phyloP scores from a whole-genome alignment of 768 basidiomycete genomes.

The Phanerodontia chrysosporium region DNA sequence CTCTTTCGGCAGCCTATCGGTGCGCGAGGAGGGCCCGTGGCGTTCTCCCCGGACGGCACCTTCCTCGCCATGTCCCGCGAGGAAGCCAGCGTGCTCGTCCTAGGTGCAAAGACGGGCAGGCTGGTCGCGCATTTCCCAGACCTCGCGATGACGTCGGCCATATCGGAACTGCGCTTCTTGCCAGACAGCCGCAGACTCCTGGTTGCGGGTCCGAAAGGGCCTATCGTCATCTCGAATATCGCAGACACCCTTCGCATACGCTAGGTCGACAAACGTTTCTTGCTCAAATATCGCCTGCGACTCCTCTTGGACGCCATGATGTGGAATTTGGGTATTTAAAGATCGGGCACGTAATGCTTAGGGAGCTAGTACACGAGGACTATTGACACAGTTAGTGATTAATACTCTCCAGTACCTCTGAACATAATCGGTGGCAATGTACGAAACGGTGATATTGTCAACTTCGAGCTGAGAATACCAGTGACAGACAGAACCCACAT shows the following conservation, averaged over 20 bases:
- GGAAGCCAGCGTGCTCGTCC: not conserved
- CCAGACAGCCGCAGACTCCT: constrained; percentile 12
- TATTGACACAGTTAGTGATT: too few relatives aligned
- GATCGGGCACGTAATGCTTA: too few relatives aligned
- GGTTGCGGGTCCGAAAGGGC: not conserved
- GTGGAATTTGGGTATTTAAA: too few relatives aligned
- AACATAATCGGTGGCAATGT: too few relatives aligned
- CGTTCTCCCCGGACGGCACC: not conserved
- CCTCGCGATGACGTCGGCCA: not conserved
- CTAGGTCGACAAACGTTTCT: not conserved
- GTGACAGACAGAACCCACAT: too few relatives aligned
- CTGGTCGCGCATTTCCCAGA: not conserved
- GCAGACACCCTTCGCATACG: not conserved
- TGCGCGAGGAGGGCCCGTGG: not conserved
- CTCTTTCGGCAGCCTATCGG: not conserved
- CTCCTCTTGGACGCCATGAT: too few relatives aligned
- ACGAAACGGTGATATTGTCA: too few relatives aligned
- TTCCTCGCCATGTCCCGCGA: not conserved
- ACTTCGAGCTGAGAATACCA: too few relatives aligned
- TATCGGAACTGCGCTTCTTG: not conserved
- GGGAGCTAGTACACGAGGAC: too few relatives aligned
- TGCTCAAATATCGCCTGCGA: too few relatives aligned
- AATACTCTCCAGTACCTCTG: too few relatives aligned
- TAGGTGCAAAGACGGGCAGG: not conserved
- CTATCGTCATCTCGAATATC: not conserved